Evolutionary conservation across 257 asterid genomes (phyloP), one percentile per base, ranked within the genome.

Genomic region (Nicotiana noctiflora): DNA sequence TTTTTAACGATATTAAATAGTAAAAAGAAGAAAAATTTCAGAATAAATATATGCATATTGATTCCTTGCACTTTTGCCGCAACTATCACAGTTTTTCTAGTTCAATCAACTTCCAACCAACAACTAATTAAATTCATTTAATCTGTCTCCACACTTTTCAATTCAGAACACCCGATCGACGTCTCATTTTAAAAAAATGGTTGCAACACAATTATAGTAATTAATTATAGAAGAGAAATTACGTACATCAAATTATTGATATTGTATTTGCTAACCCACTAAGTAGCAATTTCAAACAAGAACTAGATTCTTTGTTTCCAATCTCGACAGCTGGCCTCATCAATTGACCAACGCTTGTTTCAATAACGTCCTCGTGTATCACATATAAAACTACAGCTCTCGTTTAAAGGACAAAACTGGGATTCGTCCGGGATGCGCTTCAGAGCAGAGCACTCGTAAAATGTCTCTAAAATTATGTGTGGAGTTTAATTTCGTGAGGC

Each of bases 201-300:
- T 78, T 62, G 44, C 81, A 78, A 10, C 37, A 77, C 6, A 19
- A 19, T 19, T 40, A 44, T 18, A 19, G 12, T 40, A 8, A 18
- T 70, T 44, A 70, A 70, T 18, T 70, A 68, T 68, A 67, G 57
- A 44, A 8, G 77, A 70, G 77, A 70, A 70, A 19, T 44, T 70
- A 44, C 37, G 37, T 32, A 5, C 19, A 40, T 70, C 12, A 70
- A 21, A 70, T 70, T 44, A 70, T 19, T 44, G 77, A 70, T 70
- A 19, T 70, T 70, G 37, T n/a, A 19, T 19, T 67, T 84, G 84
- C 74, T 56, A 40, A 44, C 75, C 81, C 83, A 78, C 87, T 77
- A 81, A 81, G 29, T 76, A 17, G 80, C 83, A 84, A 61, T 60
- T 57, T 80, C 75, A 15, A 72, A 46, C n/a, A 37, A 44, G 31